Percentiles rank a stretch among this genome's conserved stretches.
Evolutionary conservation across 129 eudicot species (phyloP).

Genomic region (Dittrichia graveolens): DNA sequence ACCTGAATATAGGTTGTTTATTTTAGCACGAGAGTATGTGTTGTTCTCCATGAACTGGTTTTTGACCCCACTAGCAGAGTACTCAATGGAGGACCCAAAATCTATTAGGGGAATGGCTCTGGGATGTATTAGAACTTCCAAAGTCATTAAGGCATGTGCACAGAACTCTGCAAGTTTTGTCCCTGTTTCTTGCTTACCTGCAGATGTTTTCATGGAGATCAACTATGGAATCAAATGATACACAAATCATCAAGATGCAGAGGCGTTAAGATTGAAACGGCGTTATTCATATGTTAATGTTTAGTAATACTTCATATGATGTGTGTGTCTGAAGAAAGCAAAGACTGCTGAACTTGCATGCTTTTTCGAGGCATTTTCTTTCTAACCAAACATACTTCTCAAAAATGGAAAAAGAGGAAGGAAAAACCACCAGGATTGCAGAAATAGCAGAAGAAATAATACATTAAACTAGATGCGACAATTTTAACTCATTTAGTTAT

Average conservation of each 20-base stretch:
- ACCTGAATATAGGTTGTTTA: constrained; percentile 28
- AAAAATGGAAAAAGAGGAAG: too few species aligned
- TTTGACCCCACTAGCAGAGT: constrained; percentile 25
- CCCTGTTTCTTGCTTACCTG: constrained; percentile 74
- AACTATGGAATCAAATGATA: not conserved
- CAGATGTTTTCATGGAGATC: constrained; percentile 3
- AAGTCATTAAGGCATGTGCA: constrained; percentile 69
- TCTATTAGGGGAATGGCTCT: constrained; percentile 68
- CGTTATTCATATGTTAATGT: too few species aligned
- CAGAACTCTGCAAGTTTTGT: constrained; percentile 74
- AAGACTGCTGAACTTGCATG: too few species aligned
- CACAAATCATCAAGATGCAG: not conserved
- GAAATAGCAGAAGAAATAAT: too few species aligned
- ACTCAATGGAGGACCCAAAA: constrained; percentile 30
- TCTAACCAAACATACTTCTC: too few species aligned
- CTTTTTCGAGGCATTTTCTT: too few species aligned
- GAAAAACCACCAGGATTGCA: too few species aligned
- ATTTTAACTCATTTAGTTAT: too few species aligned
- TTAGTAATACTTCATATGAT: too few species aligned
- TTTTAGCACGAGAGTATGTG: constrained; percentile 29
- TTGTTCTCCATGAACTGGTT: constrained; percentile 33
- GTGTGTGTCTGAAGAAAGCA: too few species aligned
- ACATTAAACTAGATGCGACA: too few species aligned
- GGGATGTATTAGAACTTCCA: constrained; percentile 87
- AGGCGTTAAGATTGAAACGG: not conserved